A percentile compares a stretch with the other conserved stretches of the same genome.
These are phyloP conservation scores for Sabuloglossum arenarium DNA, from an alignment of 495 filamentous ascomycete species.

Conservation along the genomic window DNA sequence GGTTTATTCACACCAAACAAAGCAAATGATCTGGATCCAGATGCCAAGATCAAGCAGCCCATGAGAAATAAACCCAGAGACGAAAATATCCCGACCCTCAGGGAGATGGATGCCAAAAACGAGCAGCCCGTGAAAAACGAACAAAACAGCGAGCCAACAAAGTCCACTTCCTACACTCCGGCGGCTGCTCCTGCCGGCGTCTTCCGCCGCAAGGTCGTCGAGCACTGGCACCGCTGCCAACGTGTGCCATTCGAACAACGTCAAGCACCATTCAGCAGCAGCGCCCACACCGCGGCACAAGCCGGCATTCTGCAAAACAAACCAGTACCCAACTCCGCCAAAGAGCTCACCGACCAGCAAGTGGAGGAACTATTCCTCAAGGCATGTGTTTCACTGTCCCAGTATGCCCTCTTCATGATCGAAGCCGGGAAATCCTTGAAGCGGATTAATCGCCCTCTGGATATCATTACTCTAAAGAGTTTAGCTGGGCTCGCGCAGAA, in stretches of 20 bases:
- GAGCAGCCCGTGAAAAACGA: too few relatives aligned
- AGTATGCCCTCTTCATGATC: constrained; percentile 4
- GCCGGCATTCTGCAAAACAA: too few relatives aligned
- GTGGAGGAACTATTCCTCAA: not conserved
- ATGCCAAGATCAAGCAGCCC: not conserved
- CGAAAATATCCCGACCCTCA: too few relatives aligned
- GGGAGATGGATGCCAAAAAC: too few relatives aligned
- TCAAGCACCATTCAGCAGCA: not conserved
- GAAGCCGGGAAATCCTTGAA: constrained; percentile 4
- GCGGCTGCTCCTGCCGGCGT: not conserved
- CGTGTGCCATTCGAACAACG: not conserved
- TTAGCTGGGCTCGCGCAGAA: constrained; percentile 4
- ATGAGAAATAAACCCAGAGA: not conserved
- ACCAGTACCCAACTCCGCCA: not conserved
- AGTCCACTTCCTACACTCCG: not conserved
- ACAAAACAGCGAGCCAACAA: not conserved
- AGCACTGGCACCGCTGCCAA: constrained; percentile 1
- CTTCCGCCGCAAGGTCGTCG: constrained; percentile 1
- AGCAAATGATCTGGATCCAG: not conserved
- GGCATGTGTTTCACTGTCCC: constrained; percentile 4
- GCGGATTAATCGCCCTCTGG: constrained; percentile 4
- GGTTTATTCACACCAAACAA: too few relatives aligned
- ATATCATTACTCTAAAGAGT: constrained; percentile 5
- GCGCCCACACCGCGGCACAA: not conserved
- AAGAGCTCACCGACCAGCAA: not conserved